Evolutionary conservation across 306 rosid genomes (phyloP), one percentile per base, ranked within the genome.

Genomic region (Sechiopsis laciniata): DNA sequence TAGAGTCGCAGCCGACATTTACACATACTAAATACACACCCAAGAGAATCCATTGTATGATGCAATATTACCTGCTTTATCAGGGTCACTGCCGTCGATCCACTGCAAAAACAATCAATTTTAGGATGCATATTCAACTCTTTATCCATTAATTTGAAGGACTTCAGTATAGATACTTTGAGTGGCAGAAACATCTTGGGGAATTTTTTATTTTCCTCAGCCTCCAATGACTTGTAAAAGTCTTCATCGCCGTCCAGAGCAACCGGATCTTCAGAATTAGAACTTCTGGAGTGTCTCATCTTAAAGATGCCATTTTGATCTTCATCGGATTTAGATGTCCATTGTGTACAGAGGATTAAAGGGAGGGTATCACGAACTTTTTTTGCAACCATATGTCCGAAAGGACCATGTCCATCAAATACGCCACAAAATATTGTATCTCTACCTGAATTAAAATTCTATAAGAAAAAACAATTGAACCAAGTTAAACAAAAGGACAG

Each of bases 331-430:
- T 76, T 79, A 77, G 80, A 67, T 75, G 78, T 76, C 88, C 88
- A 85, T 53, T 79, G 84, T 32, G 88, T 70, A 46, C 76, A 76
- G 9, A 85, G 78, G 61, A 78, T 45, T 13, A 75, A 51, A 7
- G 88, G 88, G 74, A 85, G 86, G 24, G 84, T 68, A 71, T 85
- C 88, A 1, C 84, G 86, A 56, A 85, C 83, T 66, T 78, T 85
- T 82, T 80, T 82, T 15, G 88, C 83, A 4, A 85, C 88, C 83
- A 82, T 42, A 46, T 85, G 88, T 64, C 88, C 88, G 10, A 71
- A 82, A 48, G 86, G 88, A 78, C 88, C 88, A 40, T 85, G 88
- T 10, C 88, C 88, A 69, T 85, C 88, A 78, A 85, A 85, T 48
- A 85, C 84, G 52, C 88, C 88, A 58, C 88, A 85, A 82, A 85